These are phyloP conservation scores for Aquilaria malaccensis DNA, from an alignment of 345 rosid genomes.

Conservation along the genomic window DNA sequence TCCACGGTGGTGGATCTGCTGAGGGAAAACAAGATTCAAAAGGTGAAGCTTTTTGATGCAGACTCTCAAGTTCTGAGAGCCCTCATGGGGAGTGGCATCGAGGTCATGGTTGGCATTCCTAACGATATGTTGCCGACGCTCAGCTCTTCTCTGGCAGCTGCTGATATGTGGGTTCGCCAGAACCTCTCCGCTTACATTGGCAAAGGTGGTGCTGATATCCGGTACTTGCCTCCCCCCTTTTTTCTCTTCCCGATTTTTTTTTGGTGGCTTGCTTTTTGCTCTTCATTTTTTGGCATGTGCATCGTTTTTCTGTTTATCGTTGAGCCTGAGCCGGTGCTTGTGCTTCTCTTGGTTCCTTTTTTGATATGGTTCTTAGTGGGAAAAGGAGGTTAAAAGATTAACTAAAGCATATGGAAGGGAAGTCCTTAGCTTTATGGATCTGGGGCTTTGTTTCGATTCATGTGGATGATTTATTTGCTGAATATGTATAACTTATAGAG, in stretches of 20 bases:
- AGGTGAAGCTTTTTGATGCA: slow-evolving; percentile 84
- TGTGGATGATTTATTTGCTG: no score
- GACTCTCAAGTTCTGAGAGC: slow-evolving; percentile 56
- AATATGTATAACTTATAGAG: no score
- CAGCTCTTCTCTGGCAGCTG: slow-evolving; percentile 41
- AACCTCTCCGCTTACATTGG: slow-evolving; percentile 66
- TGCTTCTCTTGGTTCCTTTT: no score
- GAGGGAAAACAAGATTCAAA: slow-evolving; percentile 59
- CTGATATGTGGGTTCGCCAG: slow-evolving; percentile 79
- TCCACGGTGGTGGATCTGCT: slow-evolving; percentile 93
- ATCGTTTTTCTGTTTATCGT: neutral
- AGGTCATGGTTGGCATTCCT: slow-evolving; percentile 90
- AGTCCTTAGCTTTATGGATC: no score
- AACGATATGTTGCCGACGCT: slow-evolving; percentile 61
- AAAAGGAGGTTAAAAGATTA: no score
- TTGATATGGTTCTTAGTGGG: no score
- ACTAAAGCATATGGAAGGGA: no score
- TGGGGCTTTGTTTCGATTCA: no score
- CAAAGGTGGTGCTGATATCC: slow-evolving; percentile 76
- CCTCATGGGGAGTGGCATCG: slow-evolving; percentile 71
- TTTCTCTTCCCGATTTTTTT: neutral
- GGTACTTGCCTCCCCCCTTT: slow-evolving; percentile 29
- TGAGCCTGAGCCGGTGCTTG: no score
- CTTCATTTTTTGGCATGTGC: neutral
- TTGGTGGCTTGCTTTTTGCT: neutral